phyloP scores from a whole-genome alignment of 768 basidiomycete species.

The Serendipita sp. region DNA sequence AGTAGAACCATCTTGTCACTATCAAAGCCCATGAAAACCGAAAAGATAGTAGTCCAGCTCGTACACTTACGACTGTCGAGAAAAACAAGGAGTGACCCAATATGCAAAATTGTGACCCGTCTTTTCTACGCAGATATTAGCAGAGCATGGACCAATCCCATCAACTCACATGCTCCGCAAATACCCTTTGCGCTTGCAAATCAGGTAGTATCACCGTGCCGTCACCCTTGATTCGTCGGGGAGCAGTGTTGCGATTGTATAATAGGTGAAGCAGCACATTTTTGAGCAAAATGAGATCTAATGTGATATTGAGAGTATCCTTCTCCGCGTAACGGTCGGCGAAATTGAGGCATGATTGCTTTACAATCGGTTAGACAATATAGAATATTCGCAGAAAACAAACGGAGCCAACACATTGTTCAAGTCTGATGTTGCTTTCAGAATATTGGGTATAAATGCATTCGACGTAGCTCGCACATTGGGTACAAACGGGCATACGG shows the following conservation, averaged over 20 bases:
- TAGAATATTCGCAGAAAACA: not conserved
- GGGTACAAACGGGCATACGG: constrained; percentile 65
- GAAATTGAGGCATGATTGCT: constrained; percentile 48
- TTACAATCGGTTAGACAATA: not conserved
- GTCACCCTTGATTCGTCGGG: constrained; percentile 26
- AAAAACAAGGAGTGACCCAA: constrained; percentile 42
- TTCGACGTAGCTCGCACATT: constrained; percentile 45
- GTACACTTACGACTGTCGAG: constrained; percentile 29
- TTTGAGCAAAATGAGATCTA: constrained; percentile 73
- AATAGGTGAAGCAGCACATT: constrained; percentile 69
- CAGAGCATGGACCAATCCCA: not conserved
- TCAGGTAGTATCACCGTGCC: not conserved
- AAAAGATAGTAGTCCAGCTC: not conserved
- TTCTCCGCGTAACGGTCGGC: constrained; percentile 83
- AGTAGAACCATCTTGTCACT: too few species aligned
- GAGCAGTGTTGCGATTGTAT: constrained; percentile 60
- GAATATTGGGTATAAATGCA: constrained; percentile 75
- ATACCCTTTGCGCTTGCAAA: not conserved
- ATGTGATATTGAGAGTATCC: constrained; percentile 49
- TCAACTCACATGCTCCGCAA: not conserved
- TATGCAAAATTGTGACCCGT: constrained; percentile 40
- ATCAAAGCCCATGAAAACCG: not conserved
- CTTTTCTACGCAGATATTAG: constrained; percentile 27
- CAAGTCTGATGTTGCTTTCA: constrained; percentile 58
- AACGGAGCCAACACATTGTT: constrained; percentile 54